Percentiles rank a stretch among this genome's conserved stretches.
phyloP scores from a whole-genome alignment of 257 asterid species.

The Lithospermum erythrorhizon region DNA sequence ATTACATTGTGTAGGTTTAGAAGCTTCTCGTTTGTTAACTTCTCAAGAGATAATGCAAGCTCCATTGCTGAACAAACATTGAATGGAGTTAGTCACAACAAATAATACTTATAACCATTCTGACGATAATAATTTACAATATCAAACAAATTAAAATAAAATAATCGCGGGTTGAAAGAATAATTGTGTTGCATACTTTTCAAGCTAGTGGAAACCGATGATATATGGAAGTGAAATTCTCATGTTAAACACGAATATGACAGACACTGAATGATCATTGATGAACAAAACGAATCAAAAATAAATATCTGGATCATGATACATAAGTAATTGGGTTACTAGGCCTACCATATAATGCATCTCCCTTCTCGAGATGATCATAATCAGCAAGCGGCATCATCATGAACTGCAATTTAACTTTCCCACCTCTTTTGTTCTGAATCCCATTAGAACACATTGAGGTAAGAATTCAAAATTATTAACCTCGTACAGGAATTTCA shows the following conservation, averaged over 20 bases:
- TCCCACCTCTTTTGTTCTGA: constrained; percentile 27
- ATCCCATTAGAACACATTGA: neutral
- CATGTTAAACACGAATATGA: too few relatives aligned
- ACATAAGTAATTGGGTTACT: neutral
- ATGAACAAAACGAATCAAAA: too few relatives aligned
- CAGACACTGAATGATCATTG: too few relatives aligned
- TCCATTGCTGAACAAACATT: constrained; percentile 34
- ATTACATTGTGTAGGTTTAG: constrained; percentile 33
- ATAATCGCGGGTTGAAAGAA: too few relatives aligned
- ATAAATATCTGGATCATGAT: too few relatives aligned
- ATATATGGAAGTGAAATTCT: too few relatives aligned
- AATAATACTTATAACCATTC: neutral
- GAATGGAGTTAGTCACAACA: neutral
- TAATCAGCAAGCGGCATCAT: constrained; percentile 19
- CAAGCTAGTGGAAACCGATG: too few relatives aligned
- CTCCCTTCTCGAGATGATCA: constrained; percentile 23
- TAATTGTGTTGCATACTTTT: too few relatives aligned
- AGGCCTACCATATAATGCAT: constrained; percentile 22
- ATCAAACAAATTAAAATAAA: neutral
- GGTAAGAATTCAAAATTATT: neutral
- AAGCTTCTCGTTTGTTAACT: constrained; percentile 43
- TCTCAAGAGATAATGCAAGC: constrained; percentile 46
- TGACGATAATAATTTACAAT: neutral
- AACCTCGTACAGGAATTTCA: neutral
- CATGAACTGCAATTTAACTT: constrained; percentile 19